These are phyloP conservation scores for Syzygium aqueum DNA, from an alignment of 345 rosid genomes.

Conservation along the genomic window DNA sequence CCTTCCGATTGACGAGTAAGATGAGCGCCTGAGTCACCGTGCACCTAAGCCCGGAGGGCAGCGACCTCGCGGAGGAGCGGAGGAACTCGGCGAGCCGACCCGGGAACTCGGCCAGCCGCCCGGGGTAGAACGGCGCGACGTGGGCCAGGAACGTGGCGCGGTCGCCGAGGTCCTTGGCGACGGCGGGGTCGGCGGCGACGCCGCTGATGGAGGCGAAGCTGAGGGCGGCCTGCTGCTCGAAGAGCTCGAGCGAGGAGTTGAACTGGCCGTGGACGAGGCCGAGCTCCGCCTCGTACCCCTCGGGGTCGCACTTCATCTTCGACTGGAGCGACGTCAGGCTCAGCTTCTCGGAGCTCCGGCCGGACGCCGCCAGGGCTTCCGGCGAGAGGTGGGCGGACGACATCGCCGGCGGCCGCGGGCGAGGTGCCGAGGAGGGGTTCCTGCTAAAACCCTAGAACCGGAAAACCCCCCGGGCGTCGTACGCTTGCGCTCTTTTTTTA, in stretches of 20 bases:
- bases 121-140: constrained; percentile 70
- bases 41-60: constrained; percentile 78
- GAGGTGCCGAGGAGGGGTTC: neutral
- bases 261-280: constrained; percentile 60
- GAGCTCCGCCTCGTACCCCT: constrained; percentile 76
- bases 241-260: constrained; percentile 70
- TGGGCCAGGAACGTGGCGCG: constrained; percentile 75
- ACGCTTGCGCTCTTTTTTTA: neutral
- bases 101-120: constrained; percentile 56
- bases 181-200: constrained; percentile 46
- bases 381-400: constrained; percentile 13
- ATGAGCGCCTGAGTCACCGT: constrained; percentile 66
- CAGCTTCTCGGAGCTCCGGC: constrained; percentile 69
- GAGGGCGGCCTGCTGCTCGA: constrained; percentile 70
- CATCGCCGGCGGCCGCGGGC: constrained; percentile 10
- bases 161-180: constrained; percentile 79
- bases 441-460: neutral
- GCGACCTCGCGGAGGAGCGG: constrained; percentile 40
- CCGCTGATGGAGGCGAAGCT: constrained; percentile 63
- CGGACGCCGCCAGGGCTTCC: constrained; percentile 63
- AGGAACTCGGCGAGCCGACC: constrained; percentile 64
- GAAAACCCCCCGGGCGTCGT: accelerated
- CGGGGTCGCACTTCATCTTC: constrained; percentile 83
- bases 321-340: constrained; percentile 63
- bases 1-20: constrained; percentile 69